These are phyloP conservation scores for Striga asiatica DNA, from an alignment of 257 asterid species.

Conservation along the genomic window DNA sequence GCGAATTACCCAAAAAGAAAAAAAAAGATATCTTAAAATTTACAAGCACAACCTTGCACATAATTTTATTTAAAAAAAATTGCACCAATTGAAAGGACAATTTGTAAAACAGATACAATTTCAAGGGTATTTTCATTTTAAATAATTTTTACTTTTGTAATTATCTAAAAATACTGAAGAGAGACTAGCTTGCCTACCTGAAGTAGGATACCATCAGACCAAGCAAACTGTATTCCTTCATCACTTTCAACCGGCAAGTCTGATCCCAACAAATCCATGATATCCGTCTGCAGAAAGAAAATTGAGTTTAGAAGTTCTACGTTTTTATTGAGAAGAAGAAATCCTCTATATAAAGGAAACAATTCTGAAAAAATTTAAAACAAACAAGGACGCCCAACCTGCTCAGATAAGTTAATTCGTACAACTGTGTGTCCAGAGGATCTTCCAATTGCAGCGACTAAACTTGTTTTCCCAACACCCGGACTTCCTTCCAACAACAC, in stretches of 20 bases:
- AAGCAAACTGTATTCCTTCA: constrained; percentile 82
- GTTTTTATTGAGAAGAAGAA: constrained; percentile 7
- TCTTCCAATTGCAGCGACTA: constrained; percentile 79
- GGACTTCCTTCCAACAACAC: constrained; percentile 98
- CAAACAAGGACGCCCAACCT: constrained; percentile 38
- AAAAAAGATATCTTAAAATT: neutral
- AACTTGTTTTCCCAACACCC: constrained; percentile 96
- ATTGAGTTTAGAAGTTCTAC: constrained; percentile 14
- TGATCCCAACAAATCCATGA: constrained; percentile 93
- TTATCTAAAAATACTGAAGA: neutral
- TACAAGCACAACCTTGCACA: neutral
- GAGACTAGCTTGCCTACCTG: constrained; percentile 43
- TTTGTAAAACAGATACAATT: neutral
- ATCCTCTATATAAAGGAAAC: constrained; percentile 3
- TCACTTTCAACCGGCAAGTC: constrained; percentile 94
- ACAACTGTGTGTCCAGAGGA: constrained; percentile 87
- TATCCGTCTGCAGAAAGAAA: constrained; percentile 67
- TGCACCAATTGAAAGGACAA: neutral
- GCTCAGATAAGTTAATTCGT: constrained; percentile 94
- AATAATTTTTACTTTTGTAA: neutral
- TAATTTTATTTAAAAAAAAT: neutral
- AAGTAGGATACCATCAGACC: constrained; percentile 97
- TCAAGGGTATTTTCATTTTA: neutral
- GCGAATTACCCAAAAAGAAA: neutral
- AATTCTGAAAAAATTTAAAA: neutral